Conservation (phyloP, 352 stramenopile species). For the Phytophthora vignae region DNA sequence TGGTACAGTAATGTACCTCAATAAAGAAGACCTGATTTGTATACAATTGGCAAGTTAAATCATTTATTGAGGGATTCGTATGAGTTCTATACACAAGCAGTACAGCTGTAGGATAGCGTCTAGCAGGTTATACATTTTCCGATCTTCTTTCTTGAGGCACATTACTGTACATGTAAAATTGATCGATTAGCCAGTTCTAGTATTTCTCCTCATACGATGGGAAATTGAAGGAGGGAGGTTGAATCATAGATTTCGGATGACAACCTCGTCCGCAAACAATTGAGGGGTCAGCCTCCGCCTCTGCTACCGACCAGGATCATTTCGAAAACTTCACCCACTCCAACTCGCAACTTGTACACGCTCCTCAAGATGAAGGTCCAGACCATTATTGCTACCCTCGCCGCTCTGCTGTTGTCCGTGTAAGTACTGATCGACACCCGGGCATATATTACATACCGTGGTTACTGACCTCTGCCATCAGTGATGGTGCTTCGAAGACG, state of each 20-base stretch:
- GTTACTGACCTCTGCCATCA: no score
- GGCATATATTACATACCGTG: not conserved
- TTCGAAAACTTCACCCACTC: not conserved
- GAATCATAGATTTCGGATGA: not conserved
- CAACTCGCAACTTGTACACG: not conserved
- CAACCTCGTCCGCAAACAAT: not conserved
- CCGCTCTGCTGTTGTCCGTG: conserved; percentile 3
- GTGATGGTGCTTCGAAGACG: no score
- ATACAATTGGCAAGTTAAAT: no score
- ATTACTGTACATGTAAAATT: no score
- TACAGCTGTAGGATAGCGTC: no score
- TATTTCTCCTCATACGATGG: not conserved
- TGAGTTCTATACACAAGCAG: no score
- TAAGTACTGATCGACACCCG: not conserved
- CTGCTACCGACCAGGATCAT: not conserved
- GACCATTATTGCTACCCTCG: not conserved
- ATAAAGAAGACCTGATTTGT: no score
- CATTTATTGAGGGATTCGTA: no score
- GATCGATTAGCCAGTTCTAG: not conserved
- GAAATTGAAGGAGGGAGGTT: not conserved
- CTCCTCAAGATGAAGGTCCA: not conserved
- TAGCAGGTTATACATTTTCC: no score
- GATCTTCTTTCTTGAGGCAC: no score
- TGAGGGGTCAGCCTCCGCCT: not conserved
- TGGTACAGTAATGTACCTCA: no score